Percentiles rank a stretch among this genome's conserved stretches.
Conservation (phyloP, 495 filamentous ascomycete species). For the Delitschia confertaspora region DNA sequence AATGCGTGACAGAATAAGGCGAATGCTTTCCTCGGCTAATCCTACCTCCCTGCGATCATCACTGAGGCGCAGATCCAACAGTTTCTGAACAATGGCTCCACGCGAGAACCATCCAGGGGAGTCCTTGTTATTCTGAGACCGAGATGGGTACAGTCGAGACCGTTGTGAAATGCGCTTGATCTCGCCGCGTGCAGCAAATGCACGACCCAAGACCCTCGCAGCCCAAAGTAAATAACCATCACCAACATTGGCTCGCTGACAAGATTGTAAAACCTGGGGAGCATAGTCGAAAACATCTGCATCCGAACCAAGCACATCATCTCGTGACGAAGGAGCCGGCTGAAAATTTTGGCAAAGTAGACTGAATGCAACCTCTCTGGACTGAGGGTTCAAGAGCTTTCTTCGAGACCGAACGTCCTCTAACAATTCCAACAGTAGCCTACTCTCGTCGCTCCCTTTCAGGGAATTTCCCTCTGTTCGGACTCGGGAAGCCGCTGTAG, state of each 20-base stretch:
- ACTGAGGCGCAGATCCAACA: conserved; percentile 59
- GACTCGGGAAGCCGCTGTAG: conserved; percentile 52
- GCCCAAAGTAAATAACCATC: conserved; percentile 73
- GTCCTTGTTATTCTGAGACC: not conserved
- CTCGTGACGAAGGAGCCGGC: conserved; percentile 42
- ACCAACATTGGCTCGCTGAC: conserved; percentile 51
- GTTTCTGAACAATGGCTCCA: conserved; percentile 48
- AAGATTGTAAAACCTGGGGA: conserved; percentile 63
- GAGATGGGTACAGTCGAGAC: conserved; percentile 36
- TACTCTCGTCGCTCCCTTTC: conserved; percentile 56
- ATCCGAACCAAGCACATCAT: conserved; percentile 57
- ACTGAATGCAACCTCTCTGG: conserved; percentile 59
- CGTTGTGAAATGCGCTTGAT: conserved; percentile 31
- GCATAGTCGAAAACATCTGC: conserved; percentile 50
- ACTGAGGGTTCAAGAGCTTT: conserved; percentile 57
- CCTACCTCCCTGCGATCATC: conserved; percentile 57
- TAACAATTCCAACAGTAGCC: conserved; percentile 63
- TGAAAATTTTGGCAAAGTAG: conserved; percentile 68
- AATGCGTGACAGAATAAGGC: conserved; percentile 56
- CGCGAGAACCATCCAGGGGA: conserved; percentile 10
- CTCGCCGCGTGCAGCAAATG: conserved; percentile 64
- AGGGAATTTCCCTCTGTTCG: conserved; percentile 50
- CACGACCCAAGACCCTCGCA: conserved; percentile 70
- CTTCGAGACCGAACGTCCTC: conserved; percentile 54
- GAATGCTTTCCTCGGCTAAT: conserved; percentile 67